Base-by-base conservation (phyloP, 768 basidiomycete genomes). In the Rickenella mellea region DNA sequence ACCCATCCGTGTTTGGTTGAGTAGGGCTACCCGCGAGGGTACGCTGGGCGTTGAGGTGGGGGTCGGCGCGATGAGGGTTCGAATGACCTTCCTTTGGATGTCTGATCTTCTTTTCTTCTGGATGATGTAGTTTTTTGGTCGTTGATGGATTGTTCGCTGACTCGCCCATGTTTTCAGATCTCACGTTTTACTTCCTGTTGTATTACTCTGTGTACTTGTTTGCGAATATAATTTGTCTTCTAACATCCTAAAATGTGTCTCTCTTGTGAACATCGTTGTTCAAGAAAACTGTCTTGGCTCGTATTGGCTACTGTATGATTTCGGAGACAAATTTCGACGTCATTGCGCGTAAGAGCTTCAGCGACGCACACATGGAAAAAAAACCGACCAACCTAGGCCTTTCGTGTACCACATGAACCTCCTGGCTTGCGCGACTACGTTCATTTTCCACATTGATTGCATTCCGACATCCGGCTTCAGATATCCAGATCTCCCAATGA, bases 11-110 rank as follows among this genome's bases (percentile, higher is more conserved):
- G 68, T 53, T 38, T 62, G 61, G 63, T 56, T 61, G 64, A 67
- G 76, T 50, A 74, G 80, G 82, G 80, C 82, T 74, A 66, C 73
- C 72, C 47, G 53, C 57, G 42, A 52, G 68, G 39, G 78, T 78
- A 77, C 80, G 83, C 80, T 85, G 78, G 67, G 68, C 68, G 72
- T 67, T 17, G 58, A 80, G 69, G 75, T 67, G 74, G 76, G 72
- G 81, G 82, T 82, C 59, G 80, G 68, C 69, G 65, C 66, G 58
- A 74, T 86, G 83, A 69, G 78, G 69, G 82, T 58, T 62, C 53
- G 21, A 68, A 74, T 62, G 69, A 78, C 76, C 83, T 83, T 86
- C 82, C 82, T 80, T 83, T 81, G 83, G 82, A 85, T 86, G 83
- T 84, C 83, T 84, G 83, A 84, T 61, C 63, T 56, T 54, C 62